Percentiles rank a stretch among this genome's conserved stretches.
These are phyloP conservation scores for Veloboletus limbatus DNA, from an alignment of 1,284 basidiomycete genomes.

Conservation along the genomic window DNA sequence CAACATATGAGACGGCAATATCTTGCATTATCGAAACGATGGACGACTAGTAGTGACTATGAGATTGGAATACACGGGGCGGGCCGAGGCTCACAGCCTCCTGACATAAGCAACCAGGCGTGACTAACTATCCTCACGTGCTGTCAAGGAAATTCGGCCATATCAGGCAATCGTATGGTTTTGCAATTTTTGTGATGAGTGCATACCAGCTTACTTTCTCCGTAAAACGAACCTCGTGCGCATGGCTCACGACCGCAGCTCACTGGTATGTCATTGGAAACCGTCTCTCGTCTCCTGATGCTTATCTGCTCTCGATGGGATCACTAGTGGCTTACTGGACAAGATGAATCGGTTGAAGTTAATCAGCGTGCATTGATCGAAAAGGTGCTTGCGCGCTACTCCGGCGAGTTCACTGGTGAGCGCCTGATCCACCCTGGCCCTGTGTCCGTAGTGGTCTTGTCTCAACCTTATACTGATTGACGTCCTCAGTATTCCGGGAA, in stretches of 20 bases:
- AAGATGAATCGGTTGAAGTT: slow-evolving; percentile 87
- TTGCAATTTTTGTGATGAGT: no score
- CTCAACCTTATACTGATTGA: neutral
- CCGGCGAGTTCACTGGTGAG: slow-evolving; percentile 84
- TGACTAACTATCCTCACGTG: no score
- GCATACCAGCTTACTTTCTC: no score
- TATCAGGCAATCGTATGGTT: no score
- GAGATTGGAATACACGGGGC: no score
- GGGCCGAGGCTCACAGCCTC: no score
- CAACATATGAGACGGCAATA: no score
- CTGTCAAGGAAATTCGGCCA: no score
- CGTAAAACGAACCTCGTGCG: no score
- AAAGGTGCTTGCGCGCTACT: slow-evolving; percentile 94
- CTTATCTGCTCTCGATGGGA: neutral
- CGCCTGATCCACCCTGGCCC: neutral
- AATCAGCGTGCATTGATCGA: slow-evolving; percentile 94
- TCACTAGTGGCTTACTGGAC: slow-evolving; percentile 64
- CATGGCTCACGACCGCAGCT: slow-evolving; percentile 9
- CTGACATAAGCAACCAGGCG: no score
- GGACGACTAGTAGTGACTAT: no score
- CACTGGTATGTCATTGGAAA: neutral
- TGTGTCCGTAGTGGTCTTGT: neutral
- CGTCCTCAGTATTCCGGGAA: slow-evolving; percentile 75
- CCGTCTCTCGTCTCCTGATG: neutral
- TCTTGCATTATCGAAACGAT: no score